Conservation (phyloP, 441 rosid genomes). For the California macrophylla region DNA sequence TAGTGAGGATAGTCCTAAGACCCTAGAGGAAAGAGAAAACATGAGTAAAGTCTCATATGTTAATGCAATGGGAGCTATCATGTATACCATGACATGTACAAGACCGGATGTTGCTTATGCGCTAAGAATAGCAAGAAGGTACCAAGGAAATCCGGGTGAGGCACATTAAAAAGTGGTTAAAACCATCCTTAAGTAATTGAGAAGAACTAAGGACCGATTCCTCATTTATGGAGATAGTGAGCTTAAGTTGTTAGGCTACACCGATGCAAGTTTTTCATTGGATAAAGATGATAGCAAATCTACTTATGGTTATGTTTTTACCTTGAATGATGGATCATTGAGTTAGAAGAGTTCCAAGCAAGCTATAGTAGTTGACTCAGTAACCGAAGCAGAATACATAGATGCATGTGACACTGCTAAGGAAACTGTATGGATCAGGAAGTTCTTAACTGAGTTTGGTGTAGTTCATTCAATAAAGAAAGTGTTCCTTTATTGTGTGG, state of each 20-base stretch:
- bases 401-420: background rate
- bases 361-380: background rate
- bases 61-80: background rate
- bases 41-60: background rate
- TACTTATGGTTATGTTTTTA: background rate
- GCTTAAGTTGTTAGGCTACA: background rate
- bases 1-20: background rate
- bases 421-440: background rate
- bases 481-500: no score
- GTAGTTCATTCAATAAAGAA: background rate
- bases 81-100: constrained; percentile 9
- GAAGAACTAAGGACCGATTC: background rate
- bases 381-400: constrained; percentile 4
- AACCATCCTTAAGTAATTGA: background rate
- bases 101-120: background rate
- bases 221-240: background rate
- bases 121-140: background rate
- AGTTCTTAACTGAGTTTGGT: background rate
- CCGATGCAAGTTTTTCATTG: background rate
- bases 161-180: constrained; percentile 5
- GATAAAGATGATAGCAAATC: constrained; percentile 10
- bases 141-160: background rate
- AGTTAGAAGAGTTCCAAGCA: constrained; percentile 13
- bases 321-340: background rate
- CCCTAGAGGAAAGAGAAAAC: background rate